A percentile compares a stretch with the other conserved stretches of the same genome.
These are phyloP conservation scores for Imleria badia DNA, from an alignment of 768 basidiomycete genomes.

Conservation along the genomic window DNA sequence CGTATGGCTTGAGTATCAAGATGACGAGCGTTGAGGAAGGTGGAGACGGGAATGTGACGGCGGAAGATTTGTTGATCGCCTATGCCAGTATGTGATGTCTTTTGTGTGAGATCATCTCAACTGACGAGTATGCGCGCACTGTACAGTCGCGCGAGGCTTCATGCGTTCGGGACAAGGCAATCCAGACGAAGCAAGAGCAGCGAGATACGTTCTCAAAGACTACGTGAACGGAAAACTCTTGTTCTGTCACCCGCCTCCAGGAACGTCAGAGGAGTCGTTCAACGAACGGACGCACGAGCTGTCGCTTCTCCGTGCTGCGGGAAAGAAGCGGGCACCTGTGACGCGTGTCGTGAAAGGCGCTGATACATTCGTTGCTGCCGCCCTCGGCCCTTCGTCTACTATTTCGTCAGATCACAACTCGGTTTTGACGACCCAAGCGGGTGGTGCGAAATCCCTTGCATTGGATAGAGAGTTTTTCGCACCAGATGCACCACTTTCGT, in stretches of 20 bases:
- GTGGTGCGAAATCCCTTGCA: slow-evolving; percentile 55
- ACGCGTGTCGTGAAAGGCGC: slow-evolving; percentile 84
- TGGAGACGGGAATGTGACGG: slow-evolving; percentile 70
- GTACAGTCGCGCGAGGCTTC: slow-evolving; percentile 86
- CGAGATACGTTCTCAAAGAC: slow-evolving; percentile 92
- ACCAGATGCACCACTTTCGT: slow-evolving; percentile 45
- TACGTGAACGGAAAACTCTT: slow-evolving; percentile 94
- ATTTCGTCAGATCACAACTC: slow-evolving; percentile 17
- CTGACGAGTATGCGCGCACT: slow-evolving; percentile 15
- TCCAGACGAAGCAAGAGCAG: slow-evolving; percentile 93
- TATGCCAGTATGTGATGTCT: slow-evolving; percentile 79
- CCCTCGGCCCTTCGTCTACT: neutral
- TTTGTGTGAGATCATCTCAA: neutral
- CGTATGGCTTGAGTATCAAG: slow-evolving; percentile 82
- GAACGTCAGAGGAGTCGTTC: slow-evolving; percentile 60
- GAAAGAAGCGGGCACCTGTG: slow-evolving; percentile 87
- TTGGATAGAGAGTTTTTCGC: slow-evolving; percentile 86
- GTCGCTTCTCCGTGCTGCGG: slow-evolving; percentile 54
- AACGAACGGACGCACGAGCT: slow-evolving; percentile 69
- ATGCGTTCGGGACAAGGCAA: slow-evolving; percentile 93
- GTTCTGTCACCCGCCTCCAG: slow-evolving; percentile 89
- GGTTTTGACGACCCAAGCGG: slow-evolving; percentile 30
- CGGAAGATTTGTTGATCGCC: slow-evolving; percentile 79
- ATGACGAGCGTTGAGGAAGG: slow-evolving; percentile 72
- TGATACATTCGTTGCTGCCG: slow-evolving; percentile 68